Evolutionary conservation across 2,329 filamentous ascomycete species (phyloP), one percentile per base, ranked within the genome.

Genomic region (Fusarium subglutinans): DNA sequence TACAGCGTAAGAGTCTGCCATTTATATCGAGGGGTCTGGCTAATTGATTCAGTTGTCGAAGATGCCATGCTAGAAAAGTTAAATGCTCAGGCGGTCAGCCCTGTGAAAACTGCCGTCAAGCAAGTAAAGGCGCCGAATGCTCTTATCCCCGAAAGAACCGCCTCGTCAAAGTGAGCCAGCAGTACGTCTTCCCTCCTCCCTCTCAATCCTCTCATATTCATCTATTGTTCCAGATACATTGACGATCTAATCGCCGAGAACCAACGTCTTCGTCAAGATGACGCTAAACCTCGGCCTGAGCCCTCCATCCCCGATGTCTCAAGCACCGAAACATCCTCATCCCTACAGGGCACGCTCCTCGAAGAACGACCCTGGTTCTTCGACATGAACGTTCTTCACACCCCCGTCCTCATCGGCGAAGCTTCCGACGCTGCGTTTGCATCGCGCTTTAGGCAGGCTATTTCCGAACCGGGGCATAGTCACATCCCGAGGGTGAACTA

Each of bases 371-470:
- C 81, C 8, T 83, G 82, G 82, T 83, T 83, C 72, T 76, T 81
- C 30, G 77, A 80, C 37, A 79, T 80, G 68, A 80, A 77, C 54
- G 76, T 80, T 20, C 78, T 80, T 28, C 78, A 81, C 38, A 81
- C 80, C 5, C 81, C 81, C 3, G 78, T 82, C 20, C 68, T 82
- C 24, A 79, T 83, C 40, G 80, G 79, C n/a, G 82, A 83, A 57
- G 80, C 80, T 2, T 81, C 82, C 20, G 81, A 83, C 44, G 77
- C 79, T 17, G 81, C 81, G 18, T 83, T 83, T 43, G 81, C 81
- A 4, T 82, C 82, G 0, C 81, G 82, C 3, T 80, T 83, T 54
- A 73, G 82, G 12, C 82, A 83, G 68, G 80, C 79, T 24, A 78
- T 83, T 17, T 78, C 81, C 0, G 76, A 79, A 13, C 74, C 77